These are phyloP conservation scores for Thalassiosira hispida DNA, from an alignment of 352 stramenopile species.

Conservation along the genomic window DNA sequence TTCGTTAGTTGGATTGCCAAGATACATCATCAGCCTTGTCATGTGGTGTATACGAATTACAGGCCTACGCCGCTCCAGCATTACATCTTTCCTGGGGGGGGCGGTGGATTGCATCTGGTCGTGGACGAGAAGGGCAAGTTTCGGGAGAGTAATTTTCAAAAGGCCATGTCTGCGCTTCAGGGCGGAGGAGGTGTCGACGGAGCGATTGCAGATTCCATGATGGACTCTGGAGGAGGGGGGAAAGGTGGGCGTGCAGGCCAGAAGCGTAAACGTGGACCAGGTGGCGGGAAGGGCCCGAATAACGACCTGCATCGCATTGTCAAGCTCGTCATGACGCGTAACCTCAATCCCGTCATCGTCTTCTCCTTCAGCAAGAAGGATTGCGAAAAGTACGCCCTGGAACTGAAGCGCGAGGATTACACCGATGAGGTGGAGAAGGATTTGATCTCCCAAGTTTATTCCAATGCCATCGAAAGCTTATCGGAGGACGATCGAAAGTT, in stretches of 20 bases:
- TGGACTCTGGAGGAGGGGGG: slow-evolving; percentile 85
- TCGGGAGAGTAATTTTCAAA: slow-evolving; percentile 96
- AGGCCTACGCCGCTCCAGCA: slow-evolving; percentile 98
- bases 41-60: slow-evolving; percentile 99
- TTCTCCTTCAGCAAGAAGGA: slow-evolving; percentile 99
- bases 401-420: slow-evolving; percentile 95
- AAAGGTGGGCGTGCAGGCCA: slow-evolving; percentile 66
- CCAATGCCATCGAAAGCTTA: slow-evolving; percentile 97
- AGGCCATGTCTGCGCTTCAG: slow-evolving; percentile 85
- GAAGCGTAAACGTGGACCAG: slow-evolving; percentile 86
- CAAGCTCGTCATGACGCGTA: slow-evolving; percentile 97
- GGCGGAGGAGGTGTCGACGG: slow-evolving; percentile 53
- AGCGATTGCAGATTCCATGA: slow-evolving; percentile 86
- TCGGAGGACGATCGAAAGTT: slow-evolving; percentile 96
- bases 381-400: slow-evolving; percentile 93
- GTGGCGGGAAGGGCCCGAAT: slow-evolving; percentile 79
- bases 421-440: slow-evolving; percentile 98
- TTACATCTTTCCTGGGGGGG: slow-evolving; percentile 97
- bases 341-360: slow-evolving; percentile 97
- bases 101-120: slow-evolving; percentile 97
- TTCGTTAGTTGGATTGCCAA: slow-evolving; percentile 95
- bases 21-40: slow-evolving; percentile 98
- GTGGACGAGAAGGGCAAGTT: slow-evolving; percentile 99
- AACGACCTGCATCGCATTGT: slow-evolving; percentile 98
- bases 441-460: slow-evolving; percentile 94